Percentiles rank a stretch among this genome's conserved stretches.
Evolutionary conservation across 2,329 filamentous ascomycete species (phyloP).

Genomic region (Arthroderma sp.): DNA sequence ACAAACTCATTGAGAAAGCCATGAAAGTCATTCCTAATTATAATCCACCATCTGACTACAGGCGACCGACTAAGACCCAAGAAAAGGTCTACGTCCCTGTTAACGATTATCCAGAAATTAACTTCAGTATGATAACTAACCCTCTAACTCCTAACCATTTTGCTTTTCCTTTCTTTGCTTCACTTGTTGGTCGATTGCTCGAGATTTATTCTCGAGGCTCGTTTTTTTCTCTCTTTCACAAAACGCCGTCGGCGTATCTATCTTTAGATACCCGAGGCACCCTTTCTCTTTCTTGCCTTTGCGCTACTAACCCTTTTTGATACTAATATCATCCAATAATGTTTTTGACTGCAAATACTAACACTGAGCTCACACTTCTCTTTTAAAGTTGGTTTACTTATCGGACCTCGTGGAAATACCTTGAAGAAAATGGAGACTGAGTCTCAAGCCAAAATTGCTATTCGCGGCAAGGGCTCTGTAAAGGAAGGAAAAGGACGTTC

Average conservation of each 20-base stretch:
- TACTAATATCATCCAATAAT: conserved; percentile 14
- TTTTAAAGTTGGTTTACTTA: conserved; percentile 97
- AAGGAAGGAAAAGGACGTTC: conserved; percentile 99
- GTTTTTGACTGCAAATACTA: conserved; percentile 49
- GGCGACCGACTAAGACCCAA: conserved; percentile 97
- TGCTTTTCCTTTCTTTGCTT: conserved; percentile 25
- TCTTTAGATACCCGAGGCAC: conserved; percentile 10
- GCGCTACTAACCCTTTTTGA: conserved; percentile 12
- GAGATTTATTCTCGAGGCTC: conserved; percentile 17
- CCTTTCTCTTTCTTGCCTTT: conserved; percentile 21
- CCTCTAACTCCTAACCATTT: conserved; percentile 67
- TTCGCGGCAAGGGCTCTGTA: conserved; percentile 97
- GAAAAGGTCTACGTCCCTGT: conserved; percentile 99
- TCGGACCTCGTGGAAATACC: conserved; percentile 99
- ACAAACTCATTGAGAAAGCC: conserved; percentile 96
- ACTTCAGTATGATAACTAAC: conserved; percentile 99
- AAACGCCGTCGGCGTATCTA: conserved; percentile 11
- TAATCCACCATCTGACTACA: conserved; percentile 94
- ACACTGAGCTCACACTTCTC: conserved; percentile 66
- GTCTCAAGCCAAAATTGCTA: conserved; percentile 95
- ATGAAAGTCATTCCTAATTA: conserved; percentile 99
- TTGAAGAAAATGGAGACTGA: conserved; percentile 99
- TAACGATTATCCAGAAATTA: conserved; percentile 99
- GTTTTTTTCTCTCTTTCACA: conserved; percentile 23
- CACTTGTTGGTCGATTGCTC: conserved; percentile 33